Conservation (phyloP, 257 asterid species). For the Jacaranda copaia region DNA sequence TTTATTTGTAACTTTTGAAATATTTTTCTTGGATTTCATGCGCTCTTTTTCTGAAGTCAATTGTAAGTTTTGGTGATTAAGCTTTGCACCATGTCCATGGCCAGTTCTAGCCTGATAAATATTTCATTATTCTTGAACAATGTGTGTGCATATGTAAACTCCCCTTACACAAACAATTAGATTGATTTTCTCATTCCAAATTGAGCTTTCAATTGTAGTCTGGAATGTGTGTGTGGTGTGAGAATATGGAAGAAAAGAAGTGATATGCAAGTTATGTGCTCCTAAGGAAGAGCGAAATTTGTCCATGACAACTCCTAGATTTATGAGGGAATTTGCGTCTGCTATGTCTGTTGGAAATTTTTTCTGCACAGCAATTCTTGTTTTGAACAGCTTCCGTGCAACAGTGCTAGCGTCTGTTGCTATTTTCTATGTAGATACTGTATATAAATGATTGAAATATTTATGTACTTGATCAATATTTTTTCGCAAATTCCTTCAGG, state of each 20-base stretch:
- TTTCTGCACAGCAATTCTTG: background rate
- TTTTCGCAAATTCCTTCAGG: conserved; percentile 53
- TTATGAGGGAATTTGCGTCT: background rate
- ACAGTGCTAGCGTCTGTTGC: conserved; percentile 14
- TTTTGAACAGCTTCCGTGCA: background rate
- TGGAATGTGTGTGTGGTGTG: background rate
- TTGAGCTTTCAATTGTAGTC: background rate
- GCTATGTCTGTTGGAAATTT: conserved; percentile 1
- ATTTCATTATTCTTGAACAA: background rate
- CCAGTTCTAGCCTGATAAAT: background rate
- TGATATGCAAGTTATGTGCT: background rate
- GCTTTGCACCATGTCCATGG: background rate
- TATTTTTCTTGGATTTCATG: background rate
- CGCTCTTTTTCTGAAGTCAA: background rate
- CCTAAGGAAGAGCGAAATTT: background rate
- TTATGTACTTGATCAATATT: conserved; percentile 30
- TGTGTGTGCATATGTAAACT: background rate
- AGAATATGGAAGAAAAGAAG: conserved; percentile 5
- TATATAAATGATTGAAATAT: conserved; percentile 10
- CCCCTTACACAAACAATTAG: conserved; percentile 9
- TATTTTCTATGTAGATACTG: conserved; percentile 12
- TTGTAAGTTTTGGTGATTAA: background rate
- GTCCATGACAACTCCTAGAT: background rate
- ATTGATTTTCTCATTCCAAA: conserved; percentile 4
- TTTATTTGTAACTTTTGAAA: background rate